Conservation (phyloP, 1,139 yeast species). For the Geotrichum klebahnii region DNA sequence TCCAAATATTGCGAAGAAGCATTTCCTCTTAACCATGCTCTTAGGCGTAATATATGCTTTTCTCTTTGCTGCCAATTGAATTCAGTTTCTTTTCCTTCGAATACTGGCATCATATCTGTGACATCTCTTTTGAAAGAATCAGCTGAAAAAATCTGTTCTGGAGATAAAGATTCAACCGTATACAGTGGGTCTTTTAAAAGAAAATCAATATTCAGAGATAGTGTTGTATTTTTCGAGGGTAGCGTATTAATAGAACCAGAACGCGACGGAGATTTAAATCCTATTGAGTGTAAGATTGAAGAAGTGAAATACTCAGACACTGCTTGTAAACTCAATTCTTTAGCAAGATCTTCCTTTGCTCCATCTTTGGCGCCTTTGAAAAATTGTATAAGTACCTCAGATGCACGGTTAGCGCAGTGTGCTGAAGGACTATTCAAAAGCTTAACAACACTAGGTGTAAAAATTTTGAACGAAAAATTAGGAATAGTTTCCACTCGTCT, state of each 20-base stretch:
- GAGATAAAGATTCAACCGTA: constrained; percentile 34
- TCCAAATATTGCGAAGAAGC: constrained; percentile 43
- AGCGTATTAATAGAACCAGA: background rate
- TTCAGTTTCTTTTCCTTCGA: constrained; percentile 84
- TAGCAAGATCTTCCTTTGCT: constrained; percentile 49
- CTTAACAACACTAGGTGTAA: constrained; percentile 44
- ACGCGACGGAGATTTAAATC: constrained; percentile 6
- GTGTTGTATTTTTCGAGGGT: background rate
- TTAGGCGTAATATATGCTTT: constrained; percentile 50
- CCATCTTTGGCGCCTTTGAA: constrained; percentile 43
- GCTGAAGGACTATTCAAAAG: constrained; percentile 37
- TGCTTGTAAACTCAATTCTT: constrained; percentile 44
- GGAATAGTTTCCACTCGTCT: constrained; percentile 30
- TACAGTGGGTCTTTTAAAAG: constrained; percentile 32
- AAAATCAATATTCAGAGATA: constrained; percentile 27
- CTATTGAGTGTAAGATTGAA: constrained; percentile 21
- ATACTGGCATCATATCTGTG: constrained; percentile 42
- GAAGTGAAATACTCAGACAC: constrained; percentile 11
- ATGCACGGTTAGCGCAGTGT: constrained; percentile 20
- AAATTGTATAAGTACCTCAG: constrained; percentile 41
- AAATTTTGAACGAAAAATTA: constrained; percentile 42
- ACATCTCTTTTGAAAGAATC: constrained; percentile 41
- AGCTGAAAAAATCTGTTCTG: constrained; percentile 34
- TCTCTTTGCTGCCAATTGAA: constrained; percentile 81
- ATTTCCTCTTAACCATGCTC: constrained; percentile 63